Evolutionary conservation across 495 filamentous ascomycete genomes (phyloP).

Genomic region (Amorphotheca resinae): DNA sequence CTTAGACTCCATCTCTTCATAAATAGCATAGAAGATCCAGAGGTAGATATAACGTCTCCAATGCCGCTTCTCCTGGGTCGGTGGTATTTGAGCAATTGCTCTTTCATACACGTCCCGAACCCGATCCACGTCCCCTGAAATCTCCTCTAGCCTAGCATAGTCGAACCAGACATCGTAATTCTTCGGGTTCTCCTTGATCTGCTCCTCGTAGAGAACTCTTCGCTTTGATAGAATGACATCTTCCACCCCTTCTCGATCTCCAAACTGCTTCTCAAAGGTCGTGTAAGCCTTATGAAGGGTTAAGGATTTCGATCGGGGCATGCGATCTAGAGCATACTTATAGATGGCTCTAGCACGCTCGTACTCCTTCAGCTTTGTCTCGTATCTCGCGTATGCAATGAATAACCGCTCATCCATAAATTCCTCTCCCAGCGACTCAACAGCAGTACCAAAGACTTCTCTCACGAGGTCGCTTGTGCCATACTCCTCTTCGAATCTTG

Average conservation of each 20-base stretch:
- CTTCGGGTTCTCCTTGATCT: slow-evolving; percentile 80
- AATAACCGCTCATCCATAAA: slow-evolving; percentile 96
- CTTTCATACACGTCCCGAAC: slow-evolving; percentile 91
- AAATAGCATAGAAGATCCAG: slow-evolving; percentile 94
- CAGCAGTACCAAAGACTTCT: slow-evolving; percentile 81
- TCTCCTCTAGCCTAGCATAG: slow-evolving; percentile 83
- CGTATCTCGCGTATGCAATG: slow-evolving; percentile 82
- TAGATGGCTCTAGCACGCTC: slow-evolving; percentile 94
- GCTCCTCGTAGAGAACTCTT: slow-evolving; percentile 86
- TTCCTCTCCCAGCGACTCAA: slow-evolving; percentile 85
- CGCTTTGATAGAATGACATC: slow-evolving; percentile 92
- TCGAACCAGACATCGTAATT: slow-evolving; percentile 98
- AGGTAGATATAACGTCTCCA: slow-evolving; percentile 97
- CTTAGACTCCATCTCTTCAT: slow-evolving; percentile 76
- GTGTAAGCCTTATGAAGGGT: slow-evolving; percentile 85
- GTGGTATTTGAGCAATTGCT: slow-evolving; percentile 90
- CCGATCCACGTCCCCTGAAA: slow-evolving; percentile 61
- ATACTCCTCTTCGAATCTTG: slow-evolving; percentile 90
- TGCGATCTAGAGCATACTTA: slow-evolving; percentile 87
- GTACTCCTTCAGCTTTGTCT: slow-evolving; percentile 87
- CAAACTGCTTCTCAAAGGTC: slow-evolving; percentile 95
- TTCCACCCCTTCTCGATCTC: slow-evolving; percentile 86
- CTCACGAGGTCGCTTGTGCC: slow-evolving; percentile 83
- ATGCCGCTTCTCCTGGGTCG: slow-evolving; percentile 91
- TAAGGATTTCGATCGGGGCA: slow-evolving; percentile 78